phyloP scores from a whole-genome alignment of 805 yeast species.

The Candida pseudoglaebosa region DNA sequence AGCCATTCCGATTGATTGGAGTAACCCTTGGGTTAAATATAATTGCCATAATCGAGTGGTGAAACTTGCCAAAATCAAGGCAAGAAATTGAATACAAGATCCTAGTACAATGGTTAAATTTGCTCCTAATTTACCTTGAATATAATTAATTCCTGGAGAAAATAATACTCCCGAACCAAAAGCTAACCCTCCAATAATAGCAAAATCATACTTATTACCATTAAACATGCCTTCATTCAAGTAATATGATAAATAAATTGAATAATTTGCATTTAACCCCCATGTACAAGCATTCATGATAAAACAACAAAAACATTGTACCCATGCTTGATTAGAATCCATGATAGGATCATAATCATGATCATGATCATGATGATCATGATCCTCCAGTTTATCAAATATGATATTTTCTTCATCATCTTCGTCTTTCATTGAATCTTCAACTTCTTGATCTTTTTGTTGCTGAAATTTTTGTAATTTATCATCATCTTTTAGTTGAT shows the following conservation, averaged over 20 bases:
- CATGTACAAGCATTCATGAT: constrained; percentile 56
- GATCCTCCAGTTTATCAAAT: too few relatives aligned
- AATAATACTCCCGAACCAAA: constrained; percentile 52
- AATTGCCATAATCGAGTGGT: constrained; percentile 54
- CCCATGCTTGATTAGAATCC: constrained; percentile 72
- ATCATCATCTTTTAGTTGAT: too few relatives aligned
- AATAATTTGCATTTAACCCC: constrained; percentile 64
- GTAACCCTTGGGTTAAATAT: constrained; percentile 58
- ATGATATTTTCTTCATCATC: neutral
- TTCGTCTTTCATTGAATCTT: too few relatives aligned
- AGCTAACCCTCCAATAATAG: constrained; percentile 60
- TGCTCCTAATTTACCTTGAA: constrained; percentile 42
- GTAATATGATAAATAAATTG: constrained; percentile 54
- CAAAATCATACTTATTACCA: constrained; percentile 51
- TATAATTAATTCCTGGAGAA: constrained; percentile 48
- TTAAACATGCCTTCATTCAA: constrained; percentile 47
- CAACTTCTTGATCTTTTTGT: too few relatives aligned
- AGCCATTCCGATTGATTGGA: constrained; percentile 55
- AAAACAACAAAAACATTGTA: constrained; percentile 48
- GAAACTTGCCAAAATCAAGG: constrained; percentile 54
- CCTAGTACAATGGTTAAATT: constrained; percentile 46
- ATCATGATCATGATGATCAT: neutral
- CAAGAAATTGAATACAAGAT: constrained; percentile 43
- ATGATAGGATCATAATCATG: constrained; percentile 8
- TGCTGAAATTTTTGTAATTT: too few relatives aligned